These are phyloP conservation scores for Trichoderma atrobrunneum DNA, from an alignment of 2,329 filamentous ascomycete species.

Conservation along the genomic window DNA sequence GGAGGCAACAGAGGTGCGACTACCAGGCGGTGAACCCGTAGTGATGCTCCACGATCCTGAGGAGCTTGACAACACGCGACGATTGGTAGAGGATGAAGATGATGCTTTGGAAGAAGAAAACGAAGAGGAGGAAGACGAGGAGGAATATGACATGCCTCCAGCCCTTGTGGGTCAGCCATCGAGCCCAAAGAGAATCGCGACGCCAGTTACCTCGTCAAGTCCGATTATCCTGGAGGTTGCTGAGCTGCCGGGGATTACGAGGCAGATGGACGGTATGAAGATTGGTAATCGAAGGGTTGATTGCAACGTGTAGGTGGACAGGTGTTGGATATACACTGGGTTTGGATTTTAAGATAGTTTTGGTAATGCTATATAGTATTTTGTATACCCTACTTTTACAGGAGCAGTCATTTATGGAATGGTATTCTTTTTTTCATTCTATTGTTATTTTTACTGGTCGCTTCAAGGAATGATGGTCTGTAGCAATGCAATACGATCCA, in stretches of 20 bases:
- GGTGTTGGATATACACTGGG: neutral
- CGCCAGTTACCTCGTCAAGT: slow-evolving; percentile 27
- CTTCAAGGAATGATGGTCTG: neutral
- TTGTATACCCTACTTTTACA: slow-evolving; percentile 12
- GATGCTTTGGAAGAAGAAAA: slow-evolving; percentile 9
- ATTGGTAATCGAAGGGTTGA: slow-evolving; percentile 26
- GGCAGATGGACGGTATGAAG: slow-evolving; percentile 34
- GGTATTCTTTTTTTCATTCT: neutral
- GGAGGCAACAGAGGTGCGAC: slow-evolving; percentile 64
- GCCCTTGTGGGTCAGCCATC: neutral
- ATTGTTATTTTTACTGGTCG: neutral
- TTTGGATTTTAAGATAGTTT: neutral
- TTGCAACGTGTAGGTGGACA: neutral
- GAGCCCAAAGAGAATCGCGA: slow-evolving; percentile 20
- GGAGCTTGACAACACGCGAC: slow-evolving; percentile 8
- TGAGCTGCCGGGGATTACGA: slow-evolving; percentile 30
- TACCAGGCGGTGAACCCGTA: slow-evolving; percentile 60
- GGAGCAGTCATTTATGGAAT: neutral
- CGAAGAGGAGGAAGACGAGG: slow-evolving; percentile 25
- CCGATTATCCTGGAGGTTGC: slow-evolving; percentile 29
- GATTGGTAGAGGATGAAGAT: slow-evolving; percentile 22
- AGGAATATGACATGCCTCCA: slow-evolving; percentile 15
- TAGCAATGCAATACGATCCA: neutral
- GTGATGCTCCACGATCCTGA: slow-evolving; percentile 29
- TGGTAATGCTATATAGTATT: neutral